A percentile compares a stretch with the other conserved stretches of the same genome.
These are phyloP conservation scores for Colletotrichum melonis DNA, from an alignment of 2,329 filamentous ascomycete species.

Conservation along the genomic window DNA sequence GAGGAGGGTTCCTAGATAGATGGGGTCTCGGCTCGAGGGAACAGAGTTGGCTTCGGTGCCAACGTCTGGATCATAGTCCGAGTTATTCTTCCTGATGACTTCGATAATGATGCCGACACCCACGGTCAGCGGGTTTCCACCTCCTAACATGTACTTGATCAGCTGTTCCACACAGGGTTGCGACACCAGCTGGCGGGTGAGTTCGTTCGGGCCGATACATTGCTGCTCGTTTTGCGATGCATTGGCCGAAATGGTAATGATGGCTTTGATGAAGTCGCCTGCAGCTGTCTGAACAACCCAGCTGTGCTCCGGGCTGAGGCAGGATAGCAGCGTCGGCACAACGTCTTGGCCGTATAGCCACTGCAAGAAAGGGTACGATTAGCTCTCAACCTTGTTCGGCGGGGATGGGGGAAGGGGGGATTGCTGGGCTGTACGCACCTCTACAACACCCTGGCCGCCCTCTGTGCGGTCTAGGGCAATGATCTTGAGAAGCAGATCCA, in stretches of 20 bases:
- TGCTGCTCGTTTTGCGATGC: slow-evolving; percentile 98
- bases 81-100: slow-evolving; percentile 99
- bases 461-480: slow-evolving; percentile 95
- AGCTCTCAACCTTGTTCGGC: slow-evolving; percentile 12
- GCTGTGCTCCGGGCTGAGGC: slow-evolving; percentile 84
- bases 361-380: slow-evolving; percentile 54
- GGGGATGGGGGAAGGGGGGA: neutral
- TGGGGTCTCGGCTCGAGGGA: slow-evolving; percentile 89
- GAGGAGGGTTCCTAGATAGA: slow-evolving; percentile 92
- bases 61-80: slow-evolving; percentile 95
- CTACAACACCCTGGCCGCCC: slow-evolving; percentile 90
- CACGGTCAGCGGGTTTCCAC: slow-evolving; percentile 93
- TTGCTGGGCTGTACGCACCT: slow-evolving; percentile 67
- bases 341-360: slow-evolving; percentile 93
- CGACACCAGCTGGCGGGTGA: slow-evolving; percentile 94
- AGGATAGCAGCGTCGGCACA: slow-evolving; percentile 87
- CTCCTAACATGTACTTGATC: slow-evolving; percentile 91
- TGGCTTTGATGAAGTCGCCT: slow-evolving; percentile 97
- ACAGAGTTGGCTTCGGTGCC: slow-evolving; percentile 81
- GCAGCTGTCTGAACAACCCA: slow-evolving; percentile 96
- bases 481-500: slow-evolving; percentile 96
- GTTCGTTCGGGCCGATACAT: slow-evolving; percentile 97
- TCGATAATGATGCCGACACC: slow-evolving; percentile 98
- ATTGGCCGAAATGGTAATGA: slow-evolving; percentile 98
- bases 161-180: slow-evolving; percentile 83